Evolutionary conservation across 2,329 filamentous ascomycete species (phyloP), one percentile per base, ranked within the genome.

Genomic region (Xylaria sp.): DNA sequence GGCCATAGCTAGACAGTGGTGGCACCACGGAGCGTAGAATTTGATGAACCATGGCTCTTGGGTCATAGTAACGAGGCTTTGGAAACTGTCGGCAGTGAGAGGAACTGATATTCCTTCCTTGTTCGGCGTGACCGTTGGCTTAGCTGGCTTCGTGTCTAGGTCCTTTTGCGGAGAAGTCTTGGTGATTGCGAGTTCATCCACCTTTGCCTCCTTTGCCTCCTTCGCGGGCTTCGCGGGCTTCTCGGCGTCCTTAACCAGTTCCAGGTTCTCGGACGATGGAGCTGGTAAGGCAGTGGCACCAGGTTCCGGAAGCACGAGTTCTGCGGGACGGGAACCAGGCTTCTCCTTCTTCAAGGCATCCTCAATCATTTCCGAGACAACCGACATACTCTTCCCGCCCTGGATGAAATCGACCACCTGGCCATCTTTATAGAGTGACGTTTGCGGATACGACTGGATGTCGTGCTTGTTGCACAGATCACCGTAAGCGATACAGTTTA

Each of bases 41-140:
- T 99, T 99, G 79, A 99, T 86, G 69, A 99, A 97, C 94, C 94
- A 99, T 5, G 92, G 88, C 59, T 97, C 92, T 60, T 90, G 85
- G 0, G 91, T 92, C 70, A 87, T 89, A 2, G 91, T 96, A 43
- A 99, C 92, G 37, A 88, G 78, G 53, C 84, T 86, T 70, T 95
- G 88, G 76, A 99, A 99, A 59, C 80, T 90, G 69, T 97, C 92
- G 0, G 90, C 87, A 2, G 86, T 92, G 48, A 99, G 80, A 6
- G 86, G 74, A 29, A 91, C 79, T 6, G 91, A 95, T 16, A 82
- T 77, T 6, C 94, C 94, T 39, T 87, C 80, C 3, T 85, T 82
- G 63, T 99, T 97, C 19, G 89, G 85, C 8, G 80, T 83, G 17
- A 76, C 71, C 22, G 79, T 78, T 5, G 83, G 76, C 65, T 82